Evolutionary conservation across 306 rosid genomes (phyloP).

Genomic region (Neltuma alba): DNA sequence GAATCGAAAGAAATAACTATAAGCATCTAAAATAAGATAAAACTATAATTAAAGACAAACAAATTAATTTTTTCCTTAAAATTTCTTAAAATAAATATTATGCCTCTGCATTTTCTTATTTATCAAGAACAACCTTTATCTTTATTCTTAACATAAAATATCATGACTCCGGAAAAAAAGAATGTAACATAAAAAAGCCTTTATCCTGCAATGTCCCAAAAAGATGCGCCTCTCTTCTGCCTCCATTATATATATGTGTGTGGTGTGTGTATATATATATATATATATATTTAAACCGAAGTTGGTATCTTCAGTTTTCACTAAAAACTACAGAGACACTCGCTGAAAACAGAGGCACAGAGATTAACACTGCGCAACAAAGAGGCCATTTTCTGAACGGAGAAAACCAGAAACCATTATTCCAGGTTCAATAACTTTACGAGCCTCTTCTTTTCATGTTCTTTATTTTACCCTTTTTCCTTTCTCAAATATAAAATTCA

Average conservation of each 20-base stretch:
- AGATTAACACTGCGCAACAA: not conserved
- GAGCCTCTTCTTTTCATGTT: not conserved
- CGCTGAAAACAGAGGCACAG: not conserved
- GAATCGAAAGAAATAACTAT: too few species aligned
- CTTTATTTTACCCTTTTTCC: too few species aligned
- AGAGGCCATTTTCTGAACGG: not conserved
- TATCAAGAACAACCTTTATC: not conserved
- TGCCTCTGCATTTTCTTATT: not conserved
- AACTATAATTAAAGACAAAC: too few species aligned
- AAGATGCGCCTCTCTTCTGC: not conserved
- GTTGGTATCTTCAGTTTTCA: not conserved
- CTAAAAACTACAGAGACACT: not conserved
- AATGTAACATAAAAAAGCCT: not conserved
- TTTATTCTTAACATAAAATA: not conserved
- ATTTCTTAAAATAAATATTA: not conserved
- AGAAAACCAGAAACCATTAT: not conserved
- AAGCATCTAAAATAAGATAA: too few species aligned
- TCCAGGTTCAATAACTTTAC: slow-evolving; percentile 30
- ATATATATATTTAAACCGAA: too few species aligned
- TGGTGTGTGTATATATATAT: not conserved
- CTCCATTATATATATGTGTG: too few species aligned
- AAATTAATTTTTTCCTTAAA: not conserved
- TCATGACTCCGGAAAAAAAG: not conserved
- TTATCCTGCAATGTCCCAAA: not conserved
- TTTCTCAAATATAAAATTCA: not conserved